These are phyloP conservation scores for Spathaspora girioi DNA, from an alignment of 805 yeast genomes.

Conservation along the genomic window DNA sequence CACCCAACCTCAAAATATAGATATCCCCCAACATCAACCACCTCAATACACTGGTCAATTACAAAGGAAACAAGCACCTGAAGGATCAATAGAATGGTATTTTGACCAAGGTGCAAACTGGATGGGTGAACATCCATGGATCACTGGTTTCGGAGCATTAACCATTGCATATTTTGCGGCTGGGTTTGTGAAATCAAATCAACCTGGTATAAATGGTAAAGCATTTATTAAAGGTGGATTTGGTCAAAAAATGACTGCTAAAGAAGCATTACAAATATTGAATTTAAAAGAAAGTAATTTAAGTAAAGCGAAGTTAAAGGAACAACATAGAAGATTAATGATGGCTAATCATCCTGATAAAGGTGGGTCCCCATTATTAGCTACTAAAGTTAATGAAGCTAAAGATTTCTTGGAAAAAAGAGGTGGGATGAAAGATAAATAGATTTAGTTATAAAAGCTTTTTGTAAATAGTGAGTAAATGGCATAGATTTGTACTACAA, in stretches of 20 bases:
- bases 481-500: background rate
- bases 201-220: slow-evolving; percentile 64
- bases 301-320: slow-evolving; percentile 64
- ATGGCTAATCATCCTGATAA: slow-evolving; percentile 90
- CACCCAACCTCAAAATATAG: slow-evolving; percentile 11
- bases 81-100: slow-evolving; percentile 55
- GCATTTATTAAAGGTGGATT: slow-evolving; percentile 84
- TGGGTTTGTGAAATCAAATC: slow-evolving; percentile 61
- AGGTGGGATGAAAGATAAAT: slow-evolving; percentile 46
- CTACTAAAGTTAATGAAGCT: slow-evolving; percentile 91
- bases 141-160: slow-evolving; percentile 68
- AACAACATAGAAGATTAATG: slow-evolving; percentile 81
- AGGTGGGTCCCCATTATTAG: slow-evolving; percentile 87
- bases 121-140: slow-evolving; percentile 73
- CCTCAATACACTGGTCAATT: slow-evolving; percentile 35
- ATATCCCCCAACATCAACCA: slow-evolving; percentile 11
- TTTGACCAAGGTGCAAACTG: slow-evolving; percentile 58
- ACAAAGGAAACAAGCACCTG: slow-evolving; percentile 38
- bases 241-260: slow-evolving; percentile 84
- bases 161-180: slow-evolving; percentile 62
- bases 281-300: slow-evolving; percentile 66
- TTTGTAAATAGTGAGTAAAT: background rate
- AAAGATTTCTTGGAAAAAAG: slow-evolving; percentile 76
- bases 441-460: slow-evolving; percentile 1
- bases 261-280: slow-evolving; percentile 83